Base-by-base conservation (phyloP, 179 eudicot species). In the Silene vulgaris region DNA sequence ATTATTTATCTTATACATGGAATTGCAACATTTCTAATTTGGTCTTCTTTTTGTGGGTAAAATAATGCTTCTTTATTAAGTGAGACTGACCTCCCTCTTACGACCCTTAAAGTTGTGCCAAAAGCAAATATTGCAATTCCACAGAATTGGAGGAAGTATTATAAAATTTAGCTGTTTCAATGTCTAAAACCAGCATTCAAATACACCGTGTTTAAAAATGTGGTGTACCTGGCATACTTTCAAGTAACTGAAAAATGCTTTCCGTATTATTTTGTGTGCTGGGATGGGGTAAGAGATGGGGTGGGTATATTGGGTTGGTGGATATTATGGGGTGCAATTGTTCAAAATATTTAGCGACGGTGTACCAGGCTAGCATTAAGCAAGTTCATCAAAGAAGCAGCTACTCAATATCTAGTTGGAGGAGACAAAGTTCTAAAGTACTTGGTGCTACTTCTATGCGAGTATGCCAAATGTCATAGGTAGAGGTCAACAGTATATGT, bases 331-430 rank as follows among this genome's bases (percentile, higher is more conserved):
- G 20, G 40, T 30, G 0, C 16, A 2, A 64, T 8, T 0, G 19
- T 3, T 4, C 19, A 28, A 30, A 29, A 14, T 30, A 13, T 30
- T 17, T 65, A 4, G 69, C 8, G 43, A 61, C 28, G 1, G 28
- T 11, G 19, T 29, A 65, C 69, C 13, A 19, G 69, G 65, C 17
- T 17, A 66, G 26, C 71, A 67, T 67, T 37, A 40, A 37, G 52
- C 71, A 35, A 35, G 71, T 37, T 17, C 23, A 37, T 69, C 59
- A 13, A 16, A 32, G 69, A 65, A 65, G 21, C 69, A 65, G 69
- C 43, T 65, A 12, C 20, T 30, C 69, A 69, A 26, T 69, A 69
- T 69, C 30, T 69, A 69, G 73, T 68, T 35, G 40, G 40, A 48
- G 35, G 23, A 23, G 59, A 23, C 52, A 68, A 1, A 50, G 61